Evolutionary conservation across 2,329 filamentous ascomycete genomes (phyloP), one percentile per base, ranked within the genome.

Genomic region (Aureobasidium melanogenum): DNA sequence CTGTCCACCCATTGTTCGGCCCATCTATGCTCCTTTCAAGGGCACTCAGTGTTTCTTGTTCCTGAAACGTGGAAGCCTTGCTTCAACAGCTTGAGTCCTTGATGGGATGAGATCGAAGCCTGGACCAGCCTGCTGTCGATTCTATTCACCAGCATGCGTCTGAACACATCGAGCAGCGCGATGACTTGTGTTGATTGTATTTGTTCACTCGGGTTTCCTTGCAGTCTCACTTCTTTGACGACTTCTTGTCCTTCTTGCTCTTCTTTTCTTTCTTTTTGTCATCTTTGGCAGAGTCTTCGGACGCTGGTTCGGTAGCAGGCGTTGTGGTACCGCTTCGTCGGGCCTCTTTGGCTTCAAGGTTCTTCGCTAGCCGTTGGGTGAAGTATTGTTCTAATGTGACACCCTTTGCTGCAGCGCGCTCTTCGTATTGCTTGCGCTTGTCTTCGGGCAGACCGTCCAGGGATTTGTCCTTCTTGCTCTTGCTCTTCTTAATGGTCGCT

Each of bases 391-490:
- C 69, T 5, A 74, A 64, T 2, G 70, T 68, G 57, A 72, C 68
- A 3, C 68, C 66, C 64, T 75, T 75, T 2, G 62, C 66, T 1
- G 64, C 66, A 2, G 72, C 73, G 24, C 72, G 69, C 26, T 65
- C 58, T 48, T 70, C 68, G 64, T 72, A 72, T 19, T 67, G 55
- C 17, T 63, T 56, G 41, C 63, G 67, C 55, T 75, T 69, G 14
- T 68, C 64, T 1, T 66, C 59, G 0, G 68, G 65, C 9, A 74
- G 63, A 43, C 66, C 70, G 17, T 68, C 65, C 22, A 74, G 64
- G 32, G 72, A 70, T 22, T 56, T 59, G 39, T 56, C 48, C 47
- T 58, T 47, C 36, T 62, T 57, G 28, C 30, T 34, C 55, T 60
- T 62, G 39, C 22, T 50, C 26, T 57, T 62, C 38, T 62, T 47